Evolutionary conservation across 2,329 filamentous ascomycete species (phyloP), one percentile per base, ranked within the genome.

Genomic region (Pseudocercospora pini-densiflorae): DNA sequence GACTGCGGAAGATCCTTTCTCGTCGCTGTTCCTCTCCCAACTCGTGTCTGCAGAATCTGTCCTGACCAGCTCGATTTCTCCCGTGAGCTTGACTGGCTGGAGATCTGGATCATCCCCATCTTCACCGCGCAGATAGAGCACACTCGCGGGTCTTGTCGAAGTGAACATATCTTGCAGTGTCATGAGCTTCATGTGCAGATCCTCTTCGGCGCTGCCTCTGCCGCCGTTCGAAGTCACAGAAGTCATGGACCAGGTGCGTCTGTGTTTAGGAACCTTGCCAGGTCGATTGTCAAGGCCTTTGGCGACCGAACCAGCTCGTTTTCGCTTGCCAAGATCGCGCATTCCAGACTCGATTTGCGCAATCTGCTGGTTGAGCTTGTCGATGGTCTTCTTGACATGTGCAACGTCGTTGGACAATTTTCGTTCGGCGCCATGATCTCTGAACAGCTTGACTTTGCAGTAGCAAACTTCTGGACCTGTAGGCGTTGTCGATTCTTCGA

Each of bases 381-480:
- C 94, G 72, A 98, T 97, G 0, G 91, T 92, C 81, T 97, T 98
- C 80, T 96, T 97, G 70, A 98, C 92, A 74, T 98, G 94, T 0
- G 92, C 92, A 8, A 97, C 87, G 72, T 98, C 94, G 76, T 98
- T 98, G 16, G 94, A 94, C 0, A 98, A 85, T 77, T 98, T 98
- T 59, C 94, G 89, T 79, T 98, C 94, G 0, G 95, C 95, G 24
- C 94, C 94, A 74, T 98, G 95, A 76, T 98, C 94, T 69, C 94
- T 88, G 84, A 98, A 98, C 2, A 98, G 88, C 79, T 98, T 98
- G 67, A 97, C 94, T 80, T 97, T 97, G 85, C 94, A 97, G 79
- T 91, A 98, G 78, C 92, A 94, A 23, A 97, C 89, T 78, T 98
- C 94, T 24, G 75, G 64, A 10, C 65, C 70, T 82, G 79, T 7